Conservation (phyloP, 2,329 filamentous ascomycete genomes). For the Hypoxylon sp. region DNA sequence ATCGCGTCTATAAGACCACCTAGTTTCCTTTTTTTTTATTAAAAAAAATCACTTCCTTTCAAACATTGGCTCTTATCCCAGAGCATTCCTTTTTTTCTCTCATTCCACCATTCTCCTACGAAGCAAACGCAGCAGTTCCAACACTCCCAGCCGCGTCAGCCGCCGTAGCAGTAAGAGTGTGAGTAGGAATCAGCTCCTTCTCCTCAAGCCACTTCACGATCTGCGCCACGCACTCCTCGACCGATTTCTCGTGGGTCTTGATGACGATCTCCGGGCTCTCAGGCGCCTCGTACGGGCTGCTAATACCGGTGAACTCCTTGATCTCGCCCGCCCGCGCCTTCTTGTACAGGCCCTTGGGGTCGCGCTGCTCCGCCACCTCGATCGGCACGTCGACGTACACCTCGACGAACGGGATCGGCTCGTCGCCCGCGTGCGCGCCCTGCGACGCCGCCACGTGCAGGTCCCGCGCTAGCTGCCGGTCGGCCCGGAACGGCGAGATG, state of each 20-base stretch:
- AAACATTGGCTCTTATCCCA: neutral
- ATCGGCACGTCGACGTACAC: constrained; percentile 93
- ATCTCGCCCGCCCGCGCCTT: constrained; percentile 95
- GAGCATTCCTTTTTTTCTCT: neutral
- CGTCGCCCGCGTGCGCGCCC: constrained; percentile 73
- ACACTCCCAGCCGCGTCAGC: constrained; percentile 33
- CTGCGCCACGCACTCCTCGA: constrained; percentile 89
- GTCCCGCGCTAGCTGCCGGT: constrained; percentile 84
- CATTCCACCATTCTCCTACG: constrained; percentile 9
- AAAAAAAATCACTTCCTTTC: neutral
- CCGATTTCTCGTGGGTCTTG: constrained; percentile 82
- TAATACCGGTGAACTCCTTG: constrained; percentile 97
- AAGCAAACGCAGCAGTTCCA: constrained; percentile 31
- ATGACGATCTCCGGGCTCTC: constrained; percentile 89
- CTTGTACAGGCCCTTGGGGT: constrained; percentile 98
- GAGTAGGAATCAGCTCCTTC: constrained; percentile 70
- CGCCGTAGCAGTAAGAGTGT: constrained; percentile 32
- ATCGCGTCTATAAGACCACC: neutral
- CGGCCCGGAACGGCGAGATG: constrained; percentile 93
- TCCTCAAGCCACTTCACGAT: constrained; percentile 85
- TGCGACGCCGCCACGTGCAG: constrained; percentile 77
- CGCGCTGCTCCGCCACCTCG: constrained; percentile 92
- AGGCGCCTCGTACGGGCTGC: constrained; percentile 94
- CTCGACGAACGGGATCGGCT: constrained; percentile 88
- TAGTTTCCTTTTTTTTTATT: neutral